Conservation (phyloP, 2,329 filamentous ascomycete genomes). For the Scolecobasidium constrictum region DNA sequence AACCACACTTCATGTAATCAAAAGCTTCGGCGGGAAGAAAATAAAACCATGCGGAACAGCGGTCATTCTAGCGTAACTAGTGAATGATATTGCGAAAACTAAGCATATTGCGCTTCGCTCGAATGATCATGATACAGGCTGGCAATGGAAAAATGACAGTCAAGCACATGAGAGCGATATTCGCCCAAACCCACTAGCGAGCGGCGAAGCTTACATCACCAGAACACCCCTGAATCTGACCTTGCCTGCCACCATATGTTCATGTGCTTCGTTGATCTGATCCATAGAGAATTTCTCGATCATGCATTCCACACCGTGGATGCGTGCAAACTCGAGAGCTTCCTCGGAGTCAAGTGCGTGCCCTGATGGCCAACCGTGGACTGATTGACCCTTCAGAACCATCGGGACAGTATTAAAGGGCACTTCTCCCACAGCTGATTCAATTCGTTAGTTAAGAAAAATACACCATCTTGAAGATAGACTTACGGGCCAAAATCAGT, state of each 20-base stretch:
- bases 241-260: conserved; percentile 38
- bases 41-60: too few relatives aligned
- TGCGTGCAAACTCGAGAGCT: conserved; percentile 38
- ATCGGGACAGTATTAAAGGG: conserved; percentile 31
- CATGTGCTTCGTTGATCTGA: conserved; percentile 38
- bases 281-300: conserved; percentile 42
- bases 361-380: conserved; percentile 43
- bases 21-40: too few relatives aligned
- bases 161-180: too few relatives aligned
- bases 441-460: too few relatives aligned
- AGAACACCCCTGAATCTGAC: conserved; percentile 42
- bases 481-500: conserved; percentile 43
- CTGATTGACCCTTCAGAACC: conserved; percentile 35
- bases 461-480: too few relatives aligned
- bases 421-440: conserved; percentile 32
- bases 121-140: too few relatives aligned
- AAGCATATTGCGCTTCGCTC: too few relatives aligned
- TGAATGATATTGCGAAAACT: too few relatives aligned
- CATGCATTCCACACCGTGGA: conserved; percentile 40
- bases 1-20: too few relatives aligned
- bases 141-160: too few relatives aligned
- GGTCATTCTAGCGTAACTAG: too few relatives aligned
- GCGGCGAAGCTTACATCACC: conserved; percentile 36
- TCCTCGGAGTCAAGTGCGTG: conserved; percentile 43
- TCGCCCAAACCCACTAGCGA: too few relatives aligned